Conservation (phyloP, 768 basidiomycete species). For the Mrakia frigida region DNA sequence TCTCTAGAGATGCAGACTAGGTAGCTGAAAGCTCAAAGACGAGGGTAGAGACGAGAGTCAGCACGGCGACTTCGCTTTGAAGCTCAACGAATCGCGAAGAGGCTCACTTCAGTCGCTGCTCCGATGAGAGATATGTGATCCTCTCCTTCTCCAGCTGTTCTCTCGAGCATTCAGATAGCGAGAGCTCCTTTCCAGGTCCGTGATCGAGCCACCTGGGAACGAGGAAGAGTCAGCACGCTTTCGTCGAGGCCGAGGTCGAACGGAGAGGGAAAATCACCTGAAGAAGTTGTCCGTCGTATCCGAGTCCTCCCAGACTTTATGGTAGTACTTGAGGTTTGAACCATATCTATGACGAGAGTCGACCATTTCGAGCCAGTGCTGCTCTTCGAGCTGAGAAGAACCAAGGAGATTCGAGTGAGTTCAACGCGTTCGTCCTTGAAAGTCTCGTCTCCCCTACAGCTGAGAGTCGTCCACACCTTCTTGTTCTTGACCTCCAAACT, state of each 20-base stretch:
- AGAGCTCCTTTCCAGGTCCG: conserved; percentile 56
- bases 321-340: conserved; percentile 47
- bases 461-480: not conserved
- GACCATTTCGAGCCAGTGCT: conserved; percentile 44
- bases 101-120: conserved; percentile 54
- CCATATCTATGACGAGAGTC: conserved; percentile 38
- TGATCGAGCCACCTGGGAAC: conserved; percentile 52
- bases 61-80: too few relatives aligned
- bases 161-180: conserved; percentile 57
- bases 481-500: conserved; percentile 12
- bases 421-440: not conserved
- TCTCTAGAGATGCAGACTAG: conserved; percentile 55
- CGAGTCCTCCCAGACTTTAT: conserved; percentile 53
- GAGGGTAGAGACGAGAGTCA: not conserved
- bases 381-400: conserved; percentile 36
- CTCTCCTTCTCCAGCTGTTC: conserved; percentile 61
- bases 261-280: conserved; percentile 30
- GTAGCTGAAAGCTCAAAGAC: conserved; percentile 43
- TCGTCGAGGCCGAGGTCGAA: too few relatives aligned
- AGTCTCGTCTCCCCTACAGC: not conserved
- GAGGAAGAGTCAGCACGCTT: not conserved
- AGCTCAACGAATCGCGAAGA: not conserved
- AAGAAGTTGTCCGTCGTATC: conserved; percentile 66
- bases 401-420: not conserved
- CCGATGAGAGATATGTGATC: conserved; percentile 51